phyloP scores from a whole-genome alignment of 2,329 filamentous ascomycete genomes.

The Sclerotinia borealis region DNA sequence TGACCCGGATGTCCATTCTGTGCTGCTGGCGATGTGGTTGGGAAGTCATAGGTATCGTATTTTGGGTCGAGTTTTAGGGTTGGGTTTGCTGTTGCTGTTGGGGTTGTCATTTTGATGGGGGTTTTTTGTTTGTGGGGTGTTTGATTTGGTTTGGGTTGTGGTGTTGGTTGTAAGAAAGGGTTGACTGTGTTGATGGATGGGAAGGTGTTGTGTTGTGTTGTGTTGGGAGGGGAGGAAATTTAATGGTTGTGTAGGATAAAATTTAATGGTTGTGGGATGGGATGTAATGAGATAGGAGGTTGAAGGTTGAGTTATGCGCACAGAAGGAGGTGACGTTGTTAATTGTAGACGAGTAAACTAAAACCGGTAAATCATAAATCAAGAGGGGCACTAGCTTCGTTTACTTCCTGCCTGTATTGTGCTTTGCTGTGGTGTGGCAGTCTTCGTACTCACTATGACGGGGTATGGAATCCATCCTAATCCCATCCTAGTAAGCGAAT shows the following conservation, averaged over 20 bases:
- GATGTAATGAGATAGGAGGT: neutral
- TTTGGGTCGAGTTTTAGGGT: constrained; percentile 64
- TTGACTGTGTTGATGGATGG: too few species aligned
- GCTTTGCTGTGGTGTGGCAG: too few species aligned
- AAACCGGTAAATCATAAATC: too few species aligned
- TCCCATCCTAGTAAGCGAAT: constrained; percentile 2
- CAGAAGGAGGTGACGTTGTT: too few species aligned
- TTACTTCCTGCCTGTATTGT: neutral
- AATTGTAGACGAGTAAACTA: neutral
- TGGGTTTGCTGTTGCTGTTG: too few species aligned
- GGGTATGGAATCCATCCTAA: neutral
- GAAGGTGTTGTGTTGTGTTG: too few species aligned
- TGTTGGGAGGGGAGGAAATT: too few species aligned
- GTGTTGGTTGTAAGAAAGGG: neutral
- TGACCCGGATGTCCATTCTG: constrained; percentile 80
- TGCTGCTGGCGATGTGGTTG: constrained; percentile 64
- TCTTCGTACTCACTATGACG: neutral
- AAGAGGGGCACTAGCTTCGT: constrained; percentile 5
- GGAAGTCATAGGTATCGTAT: constrained; percentile 95
- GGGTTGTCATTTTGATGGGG: constrained; percentile 25
- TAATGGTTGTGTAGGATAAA: neutral
- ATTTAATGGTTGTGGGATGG: neutral
- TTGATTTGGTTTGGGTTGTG: neutral
- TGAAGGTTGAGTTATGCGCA: neutral
- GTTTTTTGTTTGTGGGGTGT: neutral